Base-by-base conservation (phyloP, 176 grass and related monocot genomes). In the Oryza longistaminata region DNA sequence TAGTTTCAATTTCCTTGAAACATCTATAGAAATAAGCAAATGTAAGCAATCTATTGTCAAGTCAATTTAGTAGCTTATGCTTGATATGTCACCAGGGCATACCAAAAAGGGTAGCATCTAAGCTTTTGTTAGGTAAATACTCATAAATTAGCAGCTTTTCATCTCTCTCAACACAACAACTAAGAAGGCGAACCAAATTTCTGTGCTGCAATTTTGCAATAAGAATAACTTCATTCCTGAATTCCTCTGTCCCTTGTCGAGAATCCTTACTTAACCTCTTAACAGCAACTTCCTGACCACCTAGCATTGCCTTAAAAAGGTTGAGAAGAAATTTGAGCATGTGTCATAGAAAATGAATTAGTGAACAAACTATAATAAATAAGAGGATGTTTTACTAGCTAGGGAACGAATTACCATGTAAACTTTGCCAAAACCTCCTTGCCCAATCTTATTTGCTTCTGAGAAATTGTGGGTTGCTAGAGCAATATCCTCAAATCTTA, bases 381-480 rank as follows among this genome's bases (percentile, higher is more conserved):
- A 16, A 17, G 16, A 9, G 6, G 1, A 21, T 21, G 52, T 31
- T 77, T 48, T 13, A 64, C 1, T 68, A 4, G n/a, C 0, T 27
- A 27, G 27, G 27, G 22, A 19, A 5, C 45, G 3, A 58, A 19
- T 19, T 58, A 58, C 16, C 52, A 73, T 84, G 33, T 78, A 88
- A 29, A 88, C 79, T 48, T 75, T 75, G 12, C 71, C 86, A 64
- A 88, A 88, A 34, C 86, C 78, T 35, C 78, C 86, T 4, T 88
- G 64, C 24, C 86, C 79, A 34, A 88, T 42, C 34, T 50, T 53
- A 76, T 12, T 55, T 75, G 48, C 16, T 75, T 75, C 49, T 3
- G 66, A 79, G 75, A 89, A 89, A 48, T 62, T 62, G 27, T 52
- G 5, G 9, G 73, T 89, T 2, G 81, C 74, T 1, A 26, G 31